Evolutionary conservation across 345 rosid genomes (phyloP).

Genomic region (Ailanthus altissimus): DNA sequence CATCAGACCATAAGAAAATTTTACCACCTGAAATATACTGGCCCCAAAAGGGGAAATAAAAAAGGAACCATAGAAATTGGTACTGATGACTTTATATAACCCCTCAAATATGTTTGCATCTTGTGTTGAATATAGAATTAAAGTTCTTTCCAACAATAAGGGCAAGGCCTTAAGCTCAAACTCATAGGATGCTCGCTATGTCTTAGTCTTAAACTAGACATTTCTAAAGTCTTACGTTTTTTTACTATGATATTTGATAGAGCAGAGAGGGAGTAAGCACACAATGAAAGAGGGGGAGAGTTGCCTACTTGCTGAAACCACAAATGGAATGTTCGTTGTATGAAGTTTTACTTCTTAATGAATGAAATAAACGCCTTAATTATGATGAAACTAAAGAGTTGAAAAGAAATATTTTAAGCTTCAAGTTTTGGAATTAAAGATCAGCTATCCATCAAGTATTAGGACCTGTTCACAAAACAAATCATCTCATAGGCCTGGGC

Average conservation of each 20-base stretch:
- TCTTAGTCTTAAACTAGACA: no score
- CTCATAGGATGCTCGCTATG: no score
- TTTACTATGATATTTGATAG: no score
- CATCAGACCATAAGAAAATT: not conserved
- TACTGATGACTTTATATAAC: no score
- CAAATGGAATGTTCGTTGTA: no score
- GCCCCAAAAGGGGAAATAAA: not conserved
- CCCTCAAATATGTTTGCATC: not conserved
- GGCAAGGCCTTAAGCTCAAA: no score
- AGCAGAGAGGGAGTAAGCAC: no score
- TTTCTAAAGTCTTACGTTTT: no score
- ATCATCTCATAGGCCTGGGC: not conserved
- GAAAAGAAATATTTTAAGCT: not conserved
- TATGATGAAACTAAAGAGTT: not conserved
- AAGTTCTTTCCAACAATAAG: not conserved
- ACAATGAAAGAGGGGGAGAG: no score
- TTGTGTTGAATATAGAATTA: not conserved
- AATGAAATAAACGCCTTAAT: not conserved
- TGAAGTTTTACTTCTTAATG: no score
- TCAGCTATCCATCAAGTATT: not conserved
- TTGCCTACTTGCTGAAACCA: no score
- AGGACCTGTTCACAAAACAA: not conserved
- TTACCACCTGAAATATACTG: not conserved
- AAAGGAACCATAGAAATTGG: no score
- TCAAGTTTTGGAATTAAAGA: not conserved